Base-by-base conservation (phyloP, 371 early-diverging fungal genomes). In the Mortierella sp. region DNA sequence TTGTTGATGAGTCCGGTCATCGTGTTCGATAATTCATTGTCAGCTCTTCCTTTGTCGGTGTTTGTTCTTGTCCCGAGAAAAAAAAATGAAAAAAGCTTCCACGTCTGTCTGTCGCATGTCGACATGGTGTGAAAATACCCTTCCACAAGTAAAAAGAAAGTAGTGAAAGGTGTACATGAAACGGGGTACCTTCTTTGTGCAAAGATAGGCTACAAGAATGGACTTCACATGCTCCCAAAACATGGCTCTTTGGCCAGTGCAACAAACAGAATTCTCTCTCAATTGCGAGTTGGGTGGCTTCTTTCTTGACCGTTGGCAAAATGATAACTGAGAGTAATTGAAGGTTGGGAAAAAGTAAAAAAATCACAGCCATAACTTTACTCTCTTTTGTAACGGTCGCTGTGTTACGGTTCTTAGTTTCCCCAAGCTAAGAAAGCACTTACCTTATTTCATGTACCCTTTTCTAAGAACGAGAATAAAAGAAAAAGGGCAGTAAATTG, bases 321-420 rank as follows among this genome's bases (percentile, higher is more conserved):
- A 37, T 37, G 24, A 37, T 37, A 37, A 64, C 21, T 37, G 64
- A 34, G 61, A 64, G 64, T 37, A 64, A 40, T 21, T 64, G 24
- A 37, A 37, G 64, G 43, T 40, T 37, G 21, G 40, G 37, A 21
- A 64, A 64, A 34, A 37, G 40, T 6, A 64, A 64, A 37, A 34
- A 61, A 21, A 24, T 6, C 1, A 53, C 53, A 24, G 53, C 34
- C 64, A 37, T n/a, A 21, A 37, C 5, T 37, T 59, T 4, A 59
- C 14, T 31, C 10, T 8, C 24, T 13, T 11, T 57, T 3, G 14
- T 13, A 28, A 57, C 57, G 57, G 57, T 57, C 19, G 31, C 59
- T 59, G 34, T 59, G 59, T 59, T 59, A 59, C 24, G 9, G 34
- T 64, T 37, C 64, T 64, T 64, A 64, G 64, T 64, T 64, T 64